phyloP scores from a whole-genome alignment of 2,329 filamentous ascomycete genomes.

The Cephalotrichum gorgonifer region DNA sequence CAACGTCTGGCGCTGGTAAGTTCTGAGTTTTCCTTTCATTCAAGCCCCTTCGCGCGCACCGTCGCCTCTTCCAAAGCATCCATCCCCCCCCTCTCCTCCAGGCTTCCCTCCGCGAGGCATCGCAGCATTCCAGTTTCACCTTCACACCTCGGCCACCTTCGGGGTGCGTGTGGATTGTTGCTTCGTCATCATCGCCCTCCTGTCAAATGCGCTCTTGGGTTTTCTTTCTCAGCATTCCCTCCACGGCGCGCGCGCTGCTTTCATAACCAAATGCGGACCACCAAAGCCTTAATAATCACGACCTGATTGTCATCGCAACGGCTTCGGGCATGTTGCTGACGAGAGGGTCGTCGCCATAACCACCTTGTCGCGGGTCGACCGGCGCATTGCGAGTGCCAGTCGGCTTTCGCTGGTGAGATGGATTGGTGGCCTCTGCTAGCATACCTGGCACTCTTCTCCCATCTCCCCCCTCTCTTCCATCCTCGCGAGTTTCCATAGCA shows the following conservation, averaged over 20 bases:
- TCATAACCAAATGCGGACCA: neutral
- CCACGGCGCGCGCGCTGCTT: neutral
- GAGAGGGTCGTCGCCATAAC: neutral
- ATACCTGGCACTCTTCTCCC: neutral
- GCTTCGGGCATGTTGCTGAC: neutral
- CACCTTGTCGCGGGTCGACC: neutral
- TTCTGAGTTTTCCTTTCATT: neutral
- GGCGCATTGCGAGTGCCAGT: neutral
- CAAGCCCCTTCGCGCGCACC: neutral
- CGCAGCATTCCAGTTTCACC: neutral
- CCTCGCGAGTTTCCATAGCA: neutral
- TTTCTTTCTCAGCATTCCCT: constrained; percentile 2
- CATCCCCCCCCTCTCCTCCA: neutral
- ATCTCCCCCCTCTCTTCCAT: neutral
- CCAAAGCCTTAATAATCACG: constrained; percentile 3
- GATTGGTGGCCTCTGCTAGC: neutral
- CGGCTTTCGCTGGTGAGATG: neutral
- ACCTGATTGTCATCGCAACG: constrained; percentile 1
- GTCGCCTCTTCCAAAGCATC: neutral
- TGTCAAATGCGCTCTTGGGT: neutral
- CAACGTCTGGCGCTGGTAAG: constrained; percentile 3
- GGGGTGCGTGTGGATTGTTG: neutral
- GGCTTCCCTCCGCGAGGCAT: neutral
- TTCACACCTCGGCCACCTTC: neutral
- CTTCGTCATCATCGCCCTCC: constrained; percentile 3